phyloP scores from a whole-genome alignment of 2,329 filamentous ascomycete genomes.

The Colletotrichum kahawae region DNA sequence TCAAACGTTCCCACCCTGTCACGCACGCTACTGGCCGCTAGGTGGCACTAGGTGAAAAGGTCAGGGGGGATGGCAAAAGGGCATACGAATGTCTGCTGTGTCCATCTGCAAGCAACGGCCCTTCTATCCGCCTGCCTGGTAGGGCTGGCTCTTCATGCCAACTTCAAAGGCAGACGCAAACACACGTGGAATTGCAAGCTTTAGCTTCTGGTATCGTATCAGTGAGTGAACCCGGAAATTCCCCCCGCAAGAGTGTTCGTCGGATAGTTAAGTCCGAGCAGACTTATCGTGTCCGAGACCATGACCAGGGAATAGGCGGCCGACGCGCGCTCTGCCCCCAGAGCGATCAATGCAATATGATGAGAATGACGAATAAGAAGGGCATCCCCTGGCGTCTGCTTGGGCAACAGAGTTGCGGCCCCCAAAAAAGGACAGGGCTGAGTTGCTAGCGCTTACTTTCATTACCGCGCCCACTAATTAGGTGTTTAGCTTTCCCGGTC shows the following conservation, averaged over 20 bases:
- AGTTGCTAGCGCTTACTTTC: conserved; percentile 12
- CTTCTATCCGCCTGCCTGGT: neutral
- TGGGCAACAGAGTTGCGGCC: neutral
- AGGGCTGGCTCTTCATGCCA: neutral
- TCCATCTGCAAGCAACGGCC: neutral
- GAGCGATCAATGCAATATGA: neutral
- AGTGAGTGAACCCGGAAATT: neutral
- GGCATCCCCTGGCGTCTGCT: neutral
- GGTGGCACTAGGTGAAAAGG: neutral
- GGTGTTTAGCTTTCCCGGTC: neutral
- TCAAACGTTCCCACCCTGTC: neutral
- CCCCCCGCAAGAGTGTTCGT: neutral
- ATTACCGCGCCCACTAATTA: neutral
- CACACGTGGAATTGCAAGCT: neutral
- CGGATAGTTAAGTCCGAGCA: neutral
- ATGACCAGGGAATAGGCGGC: neutral
- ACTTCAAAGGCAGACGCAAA: neutral
- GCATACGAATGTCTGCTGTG: neutral
- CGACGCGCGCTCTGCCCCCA: neutral
- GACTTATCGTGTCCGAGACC: neutral
- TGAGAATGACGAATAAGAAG: neutral
- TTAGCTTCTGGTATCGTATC: neutral
- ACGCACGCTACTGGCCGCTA: neutral
- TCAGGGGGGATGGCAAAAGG: neutral
- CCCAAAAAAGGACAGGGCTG: conserved; percentile 9